Percentiles rank a stretch among this genome's conserved stretches.
Conservation (phyloP, 305 asterid genomes). For the Fraxinus platypoda region DNA sequence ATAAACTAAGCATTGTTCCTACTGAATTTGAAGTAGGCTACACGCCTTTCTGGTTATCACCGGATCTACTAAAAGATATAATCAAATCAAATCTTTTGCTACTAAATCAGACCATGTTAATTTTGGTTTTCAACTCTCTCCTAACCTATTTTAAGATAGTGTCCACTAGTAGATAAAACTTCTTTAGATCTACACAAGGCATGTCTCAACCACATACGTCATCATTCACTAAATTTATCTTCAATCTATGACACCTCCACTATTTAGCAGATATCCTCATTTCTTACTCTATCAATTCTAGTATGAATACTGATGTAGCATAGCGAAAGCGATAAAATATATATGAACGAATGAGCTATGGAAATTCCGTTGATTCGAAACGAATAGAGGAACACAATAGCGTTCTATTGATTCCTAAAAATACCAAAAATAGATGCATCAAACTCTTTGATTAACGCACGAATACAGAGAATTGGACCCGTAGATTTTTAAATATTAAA, state of each 20-base stretch:
- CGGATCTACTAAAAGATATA: background rate
- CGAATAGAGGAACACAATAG: no score
- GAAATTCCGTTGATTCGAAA: no score
- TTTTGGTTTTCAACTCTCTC: background rate
- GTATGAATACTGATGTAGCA: background rate
- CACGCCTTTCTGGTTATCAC: background rate
- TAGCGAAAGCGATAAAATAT: no score
- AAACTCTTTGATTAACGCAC: no score
- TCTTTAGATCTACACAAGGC: background rate
- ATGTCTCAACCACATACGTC: background rate
- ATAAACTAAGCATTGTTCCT: background rate
- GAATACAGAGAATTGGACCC: no score
- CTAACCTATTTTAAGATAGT: background rate
- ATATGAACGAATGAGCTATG: no score
- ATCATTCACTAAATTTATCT: background rate
- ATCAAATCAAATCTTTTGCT: background rate
- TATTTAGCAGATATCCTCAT: background rate
- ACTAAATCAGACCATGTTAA: background rate
- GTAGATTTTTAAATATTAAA: no score
- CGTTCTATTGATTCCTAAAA: no score
- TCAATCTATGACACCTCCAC: background rate
- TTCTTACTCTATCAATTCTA: background rate
- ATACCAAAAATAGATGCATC: no score
- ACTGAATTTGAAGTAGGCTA: background rate
- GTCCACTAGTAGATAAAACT: background rate